These are phyloP conservation scores for Tetrahymena malaccensis DNA, from an alignment of 73 alveolate species.

Conservation along the genomic window DNA sequence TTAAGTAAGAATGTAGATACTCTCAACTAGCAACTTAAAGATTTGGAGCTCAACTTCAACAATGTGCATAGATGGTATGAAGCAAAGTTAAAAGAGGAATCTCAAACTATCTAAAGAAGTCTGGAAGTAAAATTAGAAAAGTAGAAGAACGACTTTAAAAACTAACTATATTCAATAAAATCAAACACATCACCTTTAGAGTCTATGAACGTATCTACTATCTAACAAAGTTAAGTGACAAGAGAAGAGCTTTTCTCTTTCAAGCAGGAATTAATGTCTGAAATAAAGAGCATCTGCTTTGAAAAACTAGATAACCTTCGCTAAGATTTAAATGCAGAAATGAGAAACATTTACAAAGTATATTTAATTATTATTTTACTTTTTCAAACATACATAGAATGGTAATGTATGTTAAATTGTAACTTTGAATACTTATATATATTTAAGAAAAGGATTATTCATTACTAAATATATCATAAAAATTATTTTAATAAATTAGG, in stretches of 20 bases:
- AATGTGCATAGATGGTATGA: slow-evolving; percentile 20
- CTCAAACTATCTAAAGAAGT: slow-evolving; percentile 7
- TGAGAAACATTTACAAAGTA: background rate
- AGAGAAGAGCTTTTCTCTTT: background rate
- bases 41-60: background rate
- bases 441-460: too few relatives aligned
- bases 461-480: too few relatives aligned
- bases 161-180: background rate
- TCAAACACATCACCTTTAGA: background rate
- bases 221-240: background rate
- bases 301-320: background rate
- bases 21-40: slow-evolving; percentile 5
- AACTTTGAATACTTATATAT: too few relatives aligned
- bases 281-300: background rate
- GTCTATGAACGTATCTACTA: background rate
- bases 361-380: too few relatives aligned
- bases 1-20: background rate
- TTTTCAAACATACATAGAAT: too few relatives aligned
- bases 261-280: background rate
- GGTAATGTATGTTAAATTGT: too few relatives aligned
- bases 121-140: slow-evolving; percentile 12
- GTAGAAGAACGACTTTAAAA: background rate
- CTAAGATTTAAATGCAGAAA: background rate
- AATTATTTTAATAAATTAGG: background rate
- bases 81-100: slow-evolving; percentile 33